Conservation (phyloP, 768 basidiomycete species). For the Boletellus ananas region DNA sequence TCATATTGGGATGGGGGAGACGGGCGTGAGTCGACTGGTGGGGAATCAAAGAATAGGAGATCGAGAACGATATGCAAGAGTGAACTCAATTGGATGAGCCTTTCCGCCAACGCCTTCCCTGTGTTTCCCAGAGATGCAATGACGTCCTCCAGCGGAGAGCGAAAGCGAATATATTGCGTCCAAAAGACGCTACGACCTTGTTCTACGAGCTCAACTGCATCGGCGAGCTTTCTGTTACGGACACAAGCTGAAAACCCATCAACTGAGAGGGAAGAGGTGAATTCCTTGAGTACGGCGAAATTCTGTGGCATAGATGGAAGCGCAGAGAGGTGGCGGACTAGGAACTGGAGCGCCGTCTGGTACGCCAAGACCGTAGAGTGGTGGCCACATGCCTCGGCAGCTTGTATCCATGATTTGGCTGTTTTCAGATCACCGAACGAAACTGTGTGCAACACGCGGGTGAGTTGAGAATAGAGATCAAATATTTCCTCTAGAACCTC, state of each 20-base stretch:
- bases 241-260: conserved; percentile 7
- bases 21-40: no score
- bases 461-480: not conserved
- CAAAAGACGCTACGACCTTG: no score
- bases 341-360: conserved; percentile 2
- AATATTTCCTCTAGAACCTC: not conserved
- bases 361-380: conserved; percentile 11
- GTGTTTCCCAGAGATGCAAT: not conserved
- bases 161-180: conserved; percentile 9
- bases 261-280: not conserved
- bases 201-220: no score
- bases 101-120: not conserved
- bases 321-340: conserved; percentile 1
- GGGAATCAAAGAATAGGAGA: not conserved
- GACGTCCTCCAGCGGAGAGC: not conserved
- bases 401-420: not conserved
- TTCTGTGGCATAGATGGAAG: conserved; percentile 1
- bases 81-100: conserved; percentile 5
- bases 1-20: not conserved
- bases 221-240: not conserved
- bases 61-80: not conserved
- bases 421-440: not conserved
- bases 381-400: conserved; percentile 10
- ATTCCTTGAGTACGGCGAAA: not conserved
- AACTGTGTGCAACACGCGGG: not conserved